phyloP scores from a whole-genome alignment of 495 filamentous ascomycete species.

The Parathielavia appendiculata region DNA sequence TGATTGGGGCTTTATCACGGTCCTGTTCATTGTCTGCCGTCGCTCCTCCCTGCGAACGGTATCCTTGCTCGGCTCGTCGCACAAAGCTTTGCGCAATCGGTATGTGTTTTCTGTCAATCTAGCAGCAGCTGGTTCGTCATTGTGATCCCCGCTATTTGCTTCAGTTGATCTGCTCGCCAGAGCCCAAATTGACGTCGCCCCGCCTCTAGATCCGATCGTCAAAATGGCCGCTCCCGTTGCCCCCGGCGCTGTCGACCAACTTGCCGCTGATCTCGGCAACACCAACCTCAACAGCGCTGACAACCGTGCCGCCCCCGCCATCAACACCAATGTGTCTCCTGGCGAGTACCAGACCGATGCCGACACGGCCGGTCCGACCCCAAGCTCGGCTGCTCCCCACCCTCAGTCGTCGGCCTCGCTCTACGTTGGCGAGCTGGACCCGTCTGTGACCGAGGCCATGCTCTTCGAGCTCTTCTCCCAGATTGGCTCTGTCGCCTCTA shows the following conservation, averaged over 20 bases:
- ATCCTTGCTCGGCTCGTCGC: slow-evolving; percentile 9
- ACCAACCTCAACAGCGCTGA: slow-evolving; percentile 57
- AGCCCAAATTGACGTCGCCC: slow-evolving; percentile 13
- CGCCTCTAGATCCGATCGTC: slow-evolving; percentile 17
- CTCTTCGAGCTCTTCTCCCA: slow-evolving; percentile 99
- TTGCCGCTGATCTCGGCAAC: slow-evolving; percentile 58
- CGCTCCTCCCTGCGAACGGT: slow-evolving; percentile 25
- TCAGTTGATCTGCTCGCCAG: neutral
- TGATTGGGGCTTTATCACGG: slow-evolving; percentile 14
- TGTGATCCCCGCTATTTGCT: neutral
- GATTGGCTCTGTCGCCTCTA: slow-evolving; percentile 97
- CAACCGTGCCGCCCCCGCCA: slow-evolving; percentile 54
- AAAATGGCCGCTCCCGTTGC: slow-evolving; percentile 60
- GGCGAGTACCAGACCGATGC: slow-evolving; percentile 47
- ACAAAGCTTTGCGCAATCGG: slow-evolving; percentile 17
- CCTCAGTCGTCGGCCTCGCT: slow-evolving; percentile 91
- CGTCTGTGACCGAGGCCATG: slow-evolving; percentile 98
- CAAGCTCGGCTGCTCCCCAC: slow-evolving; percentile 65
- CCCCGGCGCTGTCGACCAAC: slow-evolving; percentile 64
- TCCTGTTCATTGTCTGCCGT: slow-evolving; percentile 30
- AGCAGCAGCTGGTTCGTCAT: neutral
- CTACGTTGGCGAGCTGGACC: slow-evolving; percentile 97
- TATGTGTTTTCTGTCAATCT: slow-evolving; percentile 17
- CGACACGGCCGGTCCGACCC: slow-evolving; percentile 59
- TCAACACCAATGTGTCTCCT: slow-evolving; percentile 61